phyloP scores from a whole-genome alignment of 202 grass and related monocot species.

The Carex sylvatica region DNA sequence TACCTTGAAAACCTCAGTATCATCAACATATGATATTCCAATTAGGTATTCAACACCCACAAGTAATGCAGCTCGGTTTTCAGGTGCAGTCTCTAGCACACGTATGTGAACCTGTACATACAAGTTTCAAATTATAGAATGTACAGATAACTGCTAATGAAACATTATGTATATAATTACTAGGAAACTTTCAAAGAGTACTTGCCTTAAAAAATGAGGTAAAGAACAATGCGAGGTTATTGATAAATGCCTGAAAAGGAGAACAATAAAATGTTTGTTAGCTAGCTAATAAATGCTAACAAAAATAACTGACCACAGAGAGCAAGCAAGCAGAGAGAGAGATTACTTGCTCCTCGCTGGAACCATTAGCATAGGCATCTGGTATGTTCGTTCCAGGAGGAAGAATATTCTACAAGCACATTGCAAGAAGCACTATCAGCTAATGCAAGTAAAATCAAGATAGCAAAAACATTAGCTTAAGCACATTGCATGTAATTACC shows the following conservation, averaged over 20 bases:
- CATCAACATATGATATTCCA: slow-evolving; percentile 96
- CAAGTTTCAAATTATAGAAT: not conserved
- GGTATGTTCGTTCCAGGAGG: slow-evolving; percentile 73
- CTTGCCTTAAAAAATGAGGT: slow-evolving; percentile 95
- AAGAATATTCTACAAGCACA: slow-evolving; percentile 72
- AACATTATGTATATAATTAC: not conserved
- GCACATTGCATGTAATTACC: slow-evolving; percentile 38
- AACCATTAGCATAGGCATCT: slow-evolving; percentile 95
- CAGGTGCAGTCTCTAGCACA: slow-evolving; percentile 70
- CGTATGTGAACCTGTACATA: slow-evolving; percentile 76
- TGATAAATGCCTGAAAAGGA: slow-evolving; percentile 76
- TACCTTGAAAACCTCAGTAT: slow-evolving; percentile 99
- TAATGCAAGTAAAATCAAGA: not conserved
- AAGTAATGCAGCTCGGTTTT: slow-evolving; percentile 73
- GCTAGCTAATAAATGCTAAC: not conserved
- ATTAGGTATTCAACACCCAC: slow-evolving; percentile 94
- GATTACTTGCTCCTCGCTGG: slow-evolving; percentile 83
- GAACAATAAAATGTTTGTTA: not conserved
- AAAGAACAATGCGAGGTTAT: slow-evolving; percentile 97
- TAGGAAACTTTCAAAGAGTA: not conserved
- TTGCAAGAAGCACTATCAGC: slow-evolving; percentile 1
- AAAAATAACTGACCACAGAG: not conserved
- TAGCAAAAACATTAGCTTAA: slow-evolving; percentile 25
- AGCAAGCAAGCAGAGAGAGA: not conserved
- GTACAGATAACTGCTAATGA: slow-evolving; percentile 5